These are phyloP conservation scores for Meripilus lineatus DNA, from an alignment of 1,284 basidiomycete genomes.

Conservation along the genomic window DNA sequence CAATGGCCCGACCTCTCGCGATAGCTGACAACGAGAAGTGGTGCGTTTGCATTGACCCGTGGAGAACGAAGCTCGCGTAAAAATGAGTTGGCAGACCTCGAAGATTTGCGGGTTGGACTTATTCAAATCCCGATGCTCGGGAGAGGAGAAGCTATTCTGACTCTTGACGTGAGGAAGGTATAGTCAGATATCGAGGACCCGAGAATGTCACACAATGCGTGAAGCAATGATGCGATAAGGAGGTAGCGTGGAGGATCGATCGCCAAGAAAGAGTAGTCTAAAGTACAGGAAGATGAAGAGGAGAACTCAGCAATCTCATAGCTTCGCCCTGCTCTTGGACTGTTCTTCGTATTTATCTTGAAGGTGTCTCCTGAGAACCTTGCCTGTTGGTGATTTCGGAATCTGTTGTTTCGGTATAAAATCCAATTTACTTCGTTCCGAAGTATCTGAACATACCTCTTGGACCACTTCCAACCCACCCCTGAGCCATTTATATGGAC, in stretches of 20 bases:
- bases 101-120: too few species aligned
- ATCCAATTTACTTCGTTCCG: neutral
- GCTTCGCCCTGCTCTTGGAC: neutral
- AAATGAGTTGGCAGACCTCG: too few species aligned
- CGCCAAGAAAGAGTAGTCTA: neutral
- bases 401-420: constrained; percentile 35
- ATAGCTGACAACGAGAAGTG: too few species aligned
- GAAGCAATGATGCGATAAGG: neutral
- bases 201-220: neutral
- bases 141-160: too few species aligned
- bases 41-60: too few species aligned
- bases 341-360: constrained; percentile 52
- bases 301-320: neutral
- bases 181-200: neutral
- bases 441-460: constrained; percentile 33
- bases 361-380: constrained; percentile 53
- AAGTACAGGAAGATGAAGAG: neutral
- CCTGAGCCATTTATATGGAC: constrained; percentile 67
- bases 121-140: too few species aligned
- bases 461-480: constrained; percentile 64
- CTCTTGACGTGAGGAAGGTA: neutral
- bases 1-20: too few species aligned
- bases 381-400: constrained; percentile 69
- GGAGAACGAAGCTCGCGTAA: too few species aligned
- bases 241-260: neutral